Percentiles rank a stretch among this genome's conserved stretches.
Evolutionary conservation across 768 basidiomycete species (phyloP).

Genomic region (Hemileccinum impolitum): DNA sequence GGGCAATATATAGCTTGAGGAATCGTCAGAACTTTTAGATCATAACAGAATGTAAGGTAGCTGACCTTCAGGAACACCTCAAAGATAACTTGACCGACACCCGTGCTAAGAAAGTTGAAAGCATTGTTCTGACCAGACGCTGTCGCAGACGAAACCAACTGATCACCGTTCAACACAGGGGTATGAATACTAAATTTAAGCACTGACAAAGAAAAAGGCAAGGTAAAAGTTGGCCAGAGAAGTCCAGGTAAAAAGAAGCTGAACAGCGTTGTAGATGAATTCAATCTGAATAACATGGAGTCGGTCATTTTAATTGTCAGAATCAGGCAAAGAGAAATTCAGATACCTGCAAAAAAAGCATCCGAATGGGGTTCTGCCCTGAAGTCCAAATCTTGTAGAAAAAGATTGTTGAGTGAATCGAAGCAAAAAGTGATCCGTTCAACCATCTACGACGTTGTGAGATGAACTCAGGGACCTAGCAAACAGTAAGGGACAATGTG

Average conservation of each 20-base stretch:
- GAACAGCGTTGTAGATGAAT: conserved; percentile 87
- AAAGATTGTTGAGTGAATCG: conserved; percentile 88
- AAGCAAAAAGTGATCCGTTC: conserved; percentile 90
- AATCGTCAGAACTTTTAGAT: conserved; percentile 20
- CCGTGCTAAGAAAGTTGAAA: conserved; percentile 75
- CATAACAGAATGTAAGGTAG: background rate
- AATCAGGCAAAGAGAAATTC: background rate
- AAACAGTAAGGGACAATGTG: background rate
- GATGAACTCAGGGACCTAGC: conserved; percentile 84
- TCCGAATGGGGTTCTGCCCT: conserved; percentile 86
- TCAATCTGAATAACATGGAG: conserved; percentile 51
- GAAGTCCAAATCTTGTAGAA: conserved; percentile 87
- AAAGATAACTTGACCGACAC: conserved; percentile 71
- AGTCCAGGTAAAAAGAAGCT: conserved; percentile 94
- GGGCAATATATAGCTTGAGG: conserved; percentile 69
- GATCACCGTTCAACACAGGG: conserved; percentile 24
- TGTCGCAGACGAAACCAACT: conserved; percentile 84
- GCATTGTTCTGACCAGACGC: conserved; percentile 52
- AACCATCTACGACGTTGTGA: conserved; percentile 89
- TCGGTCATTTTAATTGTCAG: background rate
- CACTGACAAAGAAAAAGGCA: conserved; percentile 87
- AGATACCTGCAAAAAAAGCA: conserved; percentile 59
- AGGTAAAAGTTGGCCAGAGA: conserved; percentile 91
- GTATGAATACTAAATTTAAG: conserved; percentile 14
- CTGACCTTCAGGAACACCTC: conserved; percentile 66